Evolutionary conservation across 208 protist genomes (phyloP).

Genomic region (Tritrichomonas foetus): DNA sequence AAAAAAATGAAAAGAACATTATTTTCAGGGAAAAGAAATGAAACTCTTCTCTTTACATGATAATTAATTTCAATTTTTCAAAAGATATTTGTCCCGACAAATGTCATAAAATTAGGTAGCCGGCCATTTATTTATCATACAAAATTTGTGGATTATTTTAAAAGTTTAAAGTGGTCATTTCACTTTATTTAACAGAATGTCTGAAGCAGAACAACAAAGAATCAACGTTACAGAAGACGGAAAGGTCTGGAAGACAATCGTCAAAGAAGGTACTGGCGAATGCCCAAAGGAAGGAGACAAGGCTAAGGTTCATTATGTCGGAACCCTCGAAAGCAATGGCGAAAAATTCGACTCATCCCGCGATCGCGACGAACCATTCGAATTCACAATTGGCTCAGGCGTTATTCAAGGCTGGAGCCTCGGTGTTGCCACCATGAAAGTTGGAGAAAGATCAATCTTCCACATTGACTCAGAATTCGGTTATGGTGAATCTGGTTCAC

Average conservation of each 20-base stretch:
- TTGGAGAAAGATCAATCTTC: conserved; percentile 46
- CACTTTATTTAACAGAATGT: neutral
- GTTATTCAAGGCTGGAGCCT: conserved; percentile 63
- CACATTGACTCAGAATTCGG: conserved; percentile 39
- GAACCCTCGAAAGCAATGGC: conserved; percentile 58
- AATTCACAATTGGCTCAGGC: conserved; percentile 56
- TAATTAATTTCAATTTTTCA: too few relatives aligned
- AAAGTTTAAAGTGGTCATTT: neutral
- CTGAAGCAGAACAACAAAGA: neutral
- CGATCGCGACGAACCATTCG: conserved; percentile 50
- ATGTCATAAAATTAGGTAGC: too few relatives aligned
- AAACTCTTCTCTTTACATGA: too few relatives aligned
- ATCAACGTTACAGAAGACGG: neutral
- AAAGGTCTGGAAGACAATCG: neutral
- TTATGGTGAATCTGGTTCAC: conserved; percentile 47
- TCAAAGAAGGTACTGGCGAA: neutral
- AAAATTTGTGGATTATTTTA: too few relatives aligned
- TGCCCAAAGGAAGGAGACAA: neutral
- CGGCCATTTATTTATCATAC: too few relatives aligned
- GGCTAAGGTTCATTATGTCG: conserved; percentile 58
- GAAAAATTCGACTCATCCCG: conserved; percentile 58
- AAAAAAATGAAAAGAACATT: too few relatives aligned
- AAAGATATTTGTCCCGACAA: too few relatives aligned
- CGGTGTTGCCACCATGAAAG: conserved; percentile 49
- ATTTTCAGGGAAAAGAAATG: too few relatives aligned